phyloP scores from a whole-genome alignment of 164 flowering plant species.

The grape (Vitis vinifera) region DNA sequence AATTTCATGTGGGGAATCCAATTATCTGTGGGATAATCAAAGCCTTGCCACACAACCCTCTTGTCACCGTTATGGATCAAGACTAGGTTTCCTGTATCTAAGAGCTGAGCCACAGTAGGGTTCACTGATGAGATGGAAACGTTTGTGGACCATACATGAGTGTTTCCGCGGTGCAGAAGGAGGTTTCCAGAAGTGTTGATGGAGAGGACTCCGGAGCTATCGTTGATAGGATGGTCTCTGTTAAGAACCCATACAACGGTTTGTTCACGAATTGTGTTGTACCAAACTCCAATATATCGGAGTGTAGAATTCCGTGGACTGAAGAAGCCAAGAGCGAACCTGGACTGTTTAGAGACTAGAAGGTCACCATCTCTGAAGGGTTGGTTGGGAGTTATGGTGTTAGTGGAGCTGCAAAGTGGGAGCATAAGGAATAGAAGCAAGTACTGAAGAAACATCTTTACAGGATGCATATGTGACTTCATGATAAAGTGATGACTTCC shows the following conservation, averaged over 20 bases:
- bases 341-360: no score
- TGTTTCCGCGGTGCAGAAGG: neutral
- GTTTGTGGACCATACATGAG: constrained; percentile 38
- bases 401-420: no score
- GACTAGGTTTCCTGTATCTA: constrained; percentile 44
- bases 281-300: constrained; percentile 47
- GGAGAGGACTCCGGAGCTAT: constrained; percentile 20
- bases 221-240: constrained; percentile 35
- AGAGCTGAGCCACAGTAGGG: constrained; percentile 19
- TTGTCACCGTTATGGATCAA: constrained; percentile 4
- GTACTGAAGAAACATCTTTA: no score
- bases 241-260: constrained; percentile 54
- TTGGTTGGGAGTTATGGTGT: no score
- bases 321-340: no score
- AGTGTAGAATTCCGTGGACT: no score
- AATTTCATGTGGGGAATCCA: constrained; percentile 31
- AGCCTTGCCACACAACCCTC: constrained; percentile 44
- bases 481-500: no score
- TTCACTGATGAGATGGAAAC: constrained; percentile 1
- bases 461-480: no score
- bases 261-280: constrained; percentile 15
- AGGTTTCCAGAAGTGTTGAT: constrained; percentile 23
- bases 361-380: no score
- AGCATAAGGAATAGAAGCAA: no score
- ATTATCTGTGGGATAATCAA: constrained; percentile 43